phyloP scores from a whole-genome alignment of 176 grass and related monocot species.

The Musa acuminata region DNA sequence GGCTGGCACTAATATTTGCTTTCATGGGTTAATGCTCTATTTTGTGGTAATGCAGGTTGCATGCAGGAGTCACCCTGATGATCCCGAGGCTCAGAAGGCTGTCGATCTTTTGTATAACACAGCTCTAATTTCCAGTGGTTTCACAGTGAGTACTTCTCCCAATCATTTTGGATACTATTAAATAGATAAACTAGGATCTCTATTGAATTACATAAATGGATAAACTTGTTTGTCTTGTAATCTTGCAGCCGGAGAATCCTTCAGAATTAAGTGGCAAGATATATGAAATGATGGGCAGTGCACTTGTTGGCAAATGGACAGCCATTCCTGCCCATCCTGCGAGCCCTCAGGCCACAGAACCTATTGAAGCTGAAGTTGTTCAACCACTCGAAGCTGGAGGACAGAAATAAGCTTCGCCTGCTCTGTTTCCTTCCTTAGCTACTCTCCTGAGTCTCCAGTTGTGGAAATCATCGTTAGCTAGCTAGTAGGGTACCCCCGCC shows the following conservation, averaged over 20 bases:
- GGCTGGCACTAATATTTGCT: background rate
- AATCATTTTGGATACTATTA: background rate
- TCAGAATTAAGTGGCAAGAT: slow-evolving; percentile 70
- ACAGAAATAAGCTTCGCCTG: slow-evolving; percentile 37
- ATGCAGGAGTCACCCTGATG: slow-evolving; percentile 57
- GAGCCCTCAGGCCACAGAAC: background rate
- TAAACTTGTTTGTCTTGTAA: background rate
- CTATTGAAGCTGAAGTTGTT: slow-evolving; percentile 64
- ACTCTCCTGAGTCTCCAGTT: background rate
- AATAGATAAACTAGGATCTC: background rate
- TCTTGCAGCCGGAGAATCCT: slow-evolving; percentile 69
- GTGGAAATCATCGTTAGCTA: background rate
- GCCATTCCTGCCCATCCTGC: no score
- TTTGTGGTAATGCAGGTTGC: slow-evolving; percentile 30
- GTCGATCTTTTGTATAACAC: slow-evolving; percentile 89
- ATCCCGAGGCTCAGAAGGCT: slow-evolving; percentile 65
- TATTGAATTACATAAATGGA: no score
- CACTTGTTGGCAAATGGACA: slow-evolving; percentile 54
- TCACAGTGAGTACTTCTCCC: slow-evolving; percentile 49
- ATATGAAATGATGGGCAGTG: slow-evolving; percentile 76
- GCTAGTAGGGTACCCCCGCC: no score
- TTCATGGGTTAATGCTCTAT: slow-evolving; percentile 13
- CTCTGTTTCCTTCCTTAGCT: background rate
- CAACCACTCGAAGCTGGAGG: slow-evolving; percentile 30
- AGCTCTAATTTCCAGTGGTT: slow-evolving; percentile 91